Evolutionary conservation across 2,329 filamentous ascomycete species (phyloP).

Genomic region (Fusarium xylarioides): DNA sequence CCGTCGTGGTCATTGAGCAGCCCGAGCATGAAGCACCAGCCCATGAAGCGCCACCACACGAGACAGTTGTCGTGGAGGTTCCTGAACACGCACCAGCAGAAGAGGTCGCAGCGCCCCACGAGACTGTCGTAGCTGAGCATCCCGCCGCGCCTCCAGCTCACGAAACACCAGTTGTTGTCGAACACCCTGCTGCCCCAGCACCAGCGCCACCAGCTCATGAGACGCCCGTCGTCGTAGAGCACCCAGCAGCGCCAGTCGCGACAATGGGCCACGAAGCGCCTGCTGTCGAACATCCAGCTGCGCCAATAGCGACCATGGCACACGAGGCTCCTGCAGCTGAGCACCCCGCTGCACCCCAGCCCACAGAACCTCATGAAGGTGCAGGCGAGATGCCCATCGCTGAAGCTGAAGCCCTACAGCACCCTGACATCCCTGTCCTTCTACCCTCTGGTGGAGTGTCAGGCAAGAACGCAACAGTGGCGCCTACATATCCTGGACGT

Average conservation of each 20-base stretch:
- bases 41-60: background rate
- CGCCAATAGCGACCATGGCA: background rate
- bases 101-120: background rate
- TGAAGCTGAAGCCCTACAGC: background rate
- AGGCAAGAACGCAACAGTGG: background rate
- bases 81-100: no score
- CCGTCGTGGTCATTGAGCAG: background rate
- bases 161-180: background rate
- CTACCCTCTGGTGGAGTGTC: slow-evolving; percentile 7
- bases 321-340: background rate
- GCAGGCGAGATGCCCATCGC: slow-evolving; percentile 1
- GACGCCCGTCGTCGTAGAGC: background rate
- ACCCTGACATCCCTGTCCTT: slow-evolving; percentile 2
- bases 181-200: background rate
- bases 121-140: background rate
- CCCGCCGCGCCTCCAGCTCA: background rate
- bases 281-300: background rate
- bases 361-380: background rate
- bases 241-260: background rate
- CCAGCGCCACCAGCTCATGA: background rate
- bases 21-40: background rate
- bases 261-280: background rate
- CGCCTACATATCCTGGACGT: slow-evolving; percentile 5
- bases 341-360: background rate
- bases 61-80: background rate